phyloP scores from a whole-genome alignment of 2,329 filamentous ascomycete species.

The Aureobasidium sp. region DNA sequence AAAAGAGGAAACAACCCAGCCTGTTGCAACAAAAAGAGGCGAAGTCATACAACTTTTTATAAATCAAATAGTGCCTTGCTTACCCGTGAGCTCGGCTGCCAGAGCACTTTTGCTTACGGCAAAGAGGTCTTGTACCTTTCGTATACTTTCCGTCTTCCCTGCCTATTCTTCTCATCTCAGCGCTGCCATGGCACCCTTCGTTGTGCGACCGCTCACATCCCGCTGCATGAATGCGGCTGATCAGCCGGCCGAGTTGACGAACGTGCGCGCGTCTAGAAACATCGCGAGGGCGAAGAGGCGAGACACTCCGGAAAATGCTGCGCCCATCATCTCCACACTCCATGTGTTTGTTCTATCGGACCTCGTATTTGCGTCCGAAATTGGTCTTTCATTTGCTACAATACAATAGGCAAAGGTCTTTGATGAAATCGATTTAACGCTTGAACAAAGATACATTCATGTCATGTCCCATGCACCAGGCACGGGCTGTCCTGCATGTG shows the following conservation, averaged over 20 bases:
- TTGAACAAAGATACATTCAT: neutral
- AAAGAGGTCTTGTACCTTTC: neutral
- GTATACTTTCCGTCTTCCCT: neutral
- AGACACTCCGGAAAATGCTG: neutral
- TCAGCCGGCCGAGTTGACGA: neutral
- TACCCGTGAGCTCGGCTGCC: neutral
- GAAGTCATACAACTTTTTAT: neutral
- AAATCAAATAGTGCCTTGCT: neutral
- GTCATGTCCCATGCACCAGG: neutral
- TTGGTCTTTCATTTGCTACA: neutral
- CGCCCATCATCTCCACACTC: neutral
- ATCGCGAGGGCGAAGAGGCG: neutral
- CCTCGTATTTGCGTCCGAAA: neutral
- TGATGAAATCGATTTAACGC: neutral
- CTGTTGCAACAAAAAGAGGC: conserved; percentile 2
- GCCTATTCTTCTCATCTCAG: neutral
- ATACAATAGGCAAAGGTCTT: neutral
- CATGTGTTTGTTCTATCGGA: neutral
- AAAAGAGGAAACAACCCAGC: neutral
- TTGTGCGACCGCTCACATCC: neutral
- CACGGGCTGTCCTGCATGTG: neutral
- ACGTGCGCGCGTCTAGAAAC: neutral
- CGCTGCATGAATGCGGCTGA: conserved; percentile 3
- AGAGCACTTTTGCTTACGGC: neutral
- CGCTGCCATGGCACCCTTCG: neutral